These are phyloP conservation scores for Cardiosporidium cionae DNA, from an alignment of 169 alveolate genomes.

Conservation along the genomic window DNA sequence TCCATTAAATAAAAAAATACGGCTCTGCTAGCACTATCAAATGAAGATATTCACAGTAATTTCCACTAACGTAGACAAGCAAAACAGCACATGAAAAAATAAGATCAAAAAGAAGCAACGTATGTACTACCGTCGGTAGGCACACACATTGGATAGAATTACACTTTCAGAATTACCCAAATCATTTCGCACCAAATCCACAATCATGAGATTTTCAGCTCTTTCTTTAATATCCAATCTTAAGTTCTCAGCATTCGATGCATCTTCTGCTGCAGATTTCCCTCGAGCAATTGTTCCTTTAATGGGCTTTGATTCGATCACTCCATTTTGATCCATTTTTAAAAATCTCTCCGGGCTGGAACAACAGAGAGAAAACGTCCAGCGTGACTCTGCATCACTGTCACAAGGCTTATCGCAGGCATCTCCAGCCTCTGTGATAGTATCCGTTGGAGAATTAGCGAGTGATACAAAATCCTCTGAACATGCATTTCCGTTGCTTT, in stretches of 20 bases:
- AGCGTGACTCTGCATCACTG: too few relatives aligned
- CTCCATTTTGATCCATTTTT: conserved; percentile 22
- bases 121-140: not conserved
- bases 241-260: conserved; percentile 16
- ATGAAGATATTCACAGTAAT: too few relatives aligned
- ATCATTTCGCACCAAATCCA: conserved; percentile 45
- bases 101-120: not conserved
- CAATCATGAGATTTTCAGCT: conserved; percentile 51
- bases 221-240: conserved; percentile 34
- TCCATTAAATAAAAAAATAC: not conserved
- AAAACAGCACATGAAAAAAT: not conserved
- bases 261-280: conserved; percentile 30
- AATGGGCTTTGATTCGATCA: conserved; percentile 43
- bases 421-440: not conserved
- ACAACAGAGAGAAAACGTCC: conserved; percentile 16
- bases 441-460: not conserved
- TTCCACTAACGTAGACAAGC: not conserved
- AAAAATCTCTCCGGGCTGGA: conserved; percentile 43
- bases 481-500: not conserved
- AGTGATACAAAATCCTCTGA: not conserved
- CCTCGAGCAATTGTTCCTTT: conserved; percentile 49
- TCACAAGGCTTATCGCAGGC: not conserved
- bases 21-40: not conserved
- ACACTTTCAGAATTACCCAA: conserved; percentile 9
- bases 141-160: not conserved